phyloP scores from a whole-genome alignment of 768 basidiomycete species.

The Phylloporus arenicola region DNA sequence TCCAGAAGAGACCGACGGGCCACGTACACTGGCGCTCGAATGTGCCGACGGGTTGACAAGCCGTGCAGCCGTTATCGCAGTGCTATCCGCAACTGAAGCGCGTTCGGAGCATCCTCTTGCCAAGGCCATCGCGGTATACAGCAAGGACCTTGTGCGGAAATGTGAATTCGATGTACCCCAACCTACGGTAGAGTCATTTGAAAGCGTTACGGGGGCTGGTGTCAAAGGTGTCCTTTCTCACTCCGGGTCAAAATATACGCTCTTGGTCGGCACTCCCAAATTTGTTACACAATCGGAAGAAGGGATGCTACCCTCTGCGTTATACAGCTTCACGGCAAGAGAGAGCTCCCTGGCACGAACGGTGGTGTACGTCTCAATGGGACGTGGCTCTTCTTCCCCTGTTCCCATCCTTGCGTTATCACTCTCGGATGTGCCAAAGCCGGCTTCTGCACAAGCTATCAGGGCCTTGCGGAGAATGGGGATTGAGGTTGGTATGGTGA shows the following conservation, averaged over 20 bases:
- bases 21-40: slow-evolving; percentile 11
- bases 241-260: slow-evolving; percentile 45
- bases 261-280: slow-evolving; percentile 71
- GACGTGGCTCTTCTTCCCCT: slow-evolving; percentile 33
- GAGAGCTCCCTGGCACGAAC: slow-evolving; percentile 76
- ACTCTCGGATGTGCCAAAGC: slow-evolving; percentile 82
- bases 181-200: slow-evolving; percentile 65
- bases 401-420: slow-evolving; percentile 76
- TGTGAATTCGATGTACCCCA: slow-evolving; percentile 40
- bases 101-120: slow-evolving; percentile 96
- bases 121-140: slow-evolving; percentile 82
- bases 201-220: slow-evolving; percentile 86
- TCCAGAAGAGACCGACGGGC: slow-evolving; percentile 8
- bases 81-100: slow-evolving; percentile 83
- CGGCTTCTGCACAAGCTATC: slow-evolving; percentile 79
- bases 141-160: slow-evolving; percentile 54
- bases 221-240: slow-evolving; percentile 65
- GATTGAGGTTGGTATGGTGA: slow-evolving; percentile 89
- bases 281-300: slow-evolving; percentile 59
- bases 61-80: slow-evolving; percentile 60
- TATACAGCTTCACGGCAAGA: slow-evolving; percentile 60
- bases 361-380: slow-evolving; percentile 79
- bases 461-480: slow-evolving; percentile 81
- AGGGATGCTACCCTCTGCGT: slow-evolving; percentile 50
- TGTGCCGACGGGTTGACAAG: slow-evolving; percentile 61